Conservation (phyloP, 2,329 filamentous ascomycete genomes). For the Exophiala calicioides region DNA sequence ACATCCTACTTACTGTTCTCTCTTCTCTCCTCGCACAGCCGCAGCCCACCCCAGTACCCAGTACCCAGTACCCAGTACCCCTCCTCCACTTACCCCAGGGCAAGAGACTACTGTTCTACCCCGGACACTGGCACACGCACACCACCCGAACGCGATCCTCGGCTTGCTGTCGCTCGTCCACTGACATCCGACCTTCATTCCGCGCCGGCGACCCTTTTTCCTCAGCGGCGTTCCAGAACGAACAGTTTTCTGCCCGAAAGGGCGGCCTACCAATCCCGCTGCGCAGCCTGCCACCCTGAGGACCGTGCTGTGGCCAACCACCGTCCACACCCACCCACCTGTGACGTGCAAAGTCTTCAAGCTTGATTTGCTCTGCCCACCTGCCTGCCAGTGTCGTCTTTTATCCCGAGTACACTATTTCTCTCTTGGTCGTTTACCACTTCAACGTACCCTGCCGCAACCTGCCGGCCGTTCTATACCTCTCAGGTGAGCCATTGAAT, state of each 20-base stretch:
- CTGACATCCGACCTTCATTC: constrained; percentile 15
- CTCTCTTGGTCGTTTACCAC: constrained; percentile 13
- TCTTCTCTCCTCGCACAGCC: constrained; percentile 2
- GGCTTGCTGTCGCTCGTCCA: constrained; percentile 11
- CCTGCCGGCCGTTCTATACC: constrained; percentile 4
- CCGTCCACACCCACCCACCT: constrained; percentile 19
- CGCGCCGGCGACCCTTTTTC: constrained; percentile 9
- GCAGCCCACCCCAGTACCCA: no score
- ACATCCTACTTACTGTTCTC: no score
- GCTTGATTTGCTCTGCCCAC: constrained; percentile 8
- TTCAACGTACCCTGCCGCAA: constrained; percentile 8
- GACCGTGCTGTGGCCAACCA: constrained; percentile 19
- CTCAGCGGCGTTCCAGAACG: constrained; percentile 20
- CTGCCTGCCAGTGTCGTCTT: background rate
- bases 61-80: no score
- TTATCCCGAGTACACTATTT: constrained; percentile 9
- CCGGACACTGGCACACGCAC: constrained; percentile 7
- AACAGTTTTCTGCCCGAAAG: constrained; percentile 21
- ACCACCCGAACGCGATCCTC: constrained; percentile 18
- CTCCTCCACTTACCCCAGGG: no score
- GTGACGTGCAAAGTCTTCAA: constrained; percentile 20
- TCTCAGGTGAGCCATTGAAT: constrained; percentile 15
- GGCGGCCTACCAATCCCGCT: constrained; percentile 19
- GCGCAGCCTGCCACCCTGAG: constrained; percentile 20
- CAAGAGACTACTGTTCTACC: background rate